phyloP scores from a whole-genome alignment of 257 asterid species.

The Mentha longifolia region DNA sequence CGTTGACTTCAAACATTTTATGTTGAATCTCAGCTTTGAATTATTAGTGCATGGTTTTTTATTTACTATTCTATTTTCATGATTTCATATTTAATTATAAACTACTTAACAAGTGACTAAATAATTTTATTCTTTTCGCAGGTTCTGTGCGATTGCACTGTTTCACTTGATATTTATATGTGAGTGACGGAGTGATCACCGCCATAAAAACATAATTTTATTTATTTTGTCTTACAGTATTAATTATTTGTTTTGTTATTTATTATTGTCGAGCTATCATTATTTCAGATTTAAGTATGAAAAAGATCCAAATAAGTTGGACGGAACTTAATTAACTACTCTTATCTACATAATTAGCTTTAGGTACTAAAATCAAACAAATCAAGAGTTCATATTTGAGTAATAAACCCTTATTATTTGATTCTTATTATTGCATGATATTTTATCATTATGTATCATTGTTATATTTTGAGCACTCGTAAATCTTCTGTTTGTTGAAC shows the following conservation, averaged over 20 bases:
- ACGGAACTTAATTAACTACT: not conserved
- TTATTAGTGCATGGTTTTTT: constrained; percentile 29
- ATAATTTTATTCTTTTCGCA: not conserved
- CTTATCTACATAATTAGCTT: not conserved
- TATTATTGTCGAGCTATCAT: too few relatives aligned
- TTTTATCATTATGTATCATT: too few relatives aligned
- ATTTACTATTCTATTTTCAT: not conserved
- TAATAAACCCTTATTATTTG: too few relatives aligned
- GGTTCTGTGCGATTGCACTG: constrained; percentile 24
- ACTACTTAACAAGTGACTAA: not conserved
- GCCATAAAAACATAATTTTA: not conserved
- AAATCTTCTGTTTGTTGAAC: too few relatives aligned
- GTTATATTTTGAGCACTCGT: too few relatives aligned
- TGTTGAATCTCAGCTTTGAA: constrained; percentile 28
- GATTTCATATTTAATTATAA: not conserved
- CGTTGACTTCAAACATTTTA: constrained; percentile 32
- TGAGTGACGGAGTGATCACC: constrained; percentile 3
- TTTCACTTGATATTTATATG: too few relatives aligned
- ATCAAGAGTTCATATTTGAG: too few relatives aligned
- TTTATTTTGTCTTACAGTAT: not conserved
- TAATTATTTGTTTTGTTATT: not conserved
- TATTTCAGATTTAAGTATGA: too few relatives aligned
- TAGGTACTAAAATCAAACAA: not conserved
- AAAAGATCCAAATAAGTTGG: not conserved
- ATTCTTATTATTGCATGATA: too few relatives aligned